These are phyloP conservation scores for Morella rubra DNA, from an alignment of 306 rosid genomes.

Conservation along the genomic window DNA sequence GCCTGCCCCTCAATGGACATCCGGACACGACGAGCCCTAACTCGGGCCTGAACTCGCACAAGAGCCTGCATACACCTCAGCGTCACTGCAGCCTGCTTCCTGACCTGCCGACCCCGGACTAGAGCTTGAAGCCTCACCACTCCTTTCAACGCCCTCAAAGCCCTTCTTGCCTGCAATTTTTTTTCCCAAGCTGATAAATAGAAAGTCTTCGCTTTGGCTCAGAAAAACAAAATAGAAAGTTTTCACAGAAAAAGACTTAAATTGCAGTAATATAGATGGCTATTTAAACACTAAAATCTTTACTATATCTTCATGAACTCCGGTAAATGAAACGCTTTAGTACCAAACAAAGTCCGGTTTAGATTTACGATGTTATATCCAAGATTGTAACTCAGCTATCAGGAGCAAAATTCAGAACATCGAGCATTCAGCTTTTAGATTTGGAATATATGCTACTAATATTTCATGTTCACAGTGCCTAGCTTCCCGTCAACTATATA, in stretches of 20 bases:
- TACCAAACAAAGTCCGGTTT: neutral
- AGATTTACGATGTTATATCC: neutral
- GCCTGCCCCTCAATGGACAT: conserved; percentile 94
- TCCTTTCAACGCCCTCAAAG: conserved; percentile 91
- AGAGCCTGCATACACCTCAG: conserved; percentile 98
- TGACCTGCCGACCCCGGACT: conserved; percentile 87
- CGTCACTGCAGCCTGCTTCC: conserved; percentile 97
- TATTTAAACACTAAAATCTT: too few species aligned
- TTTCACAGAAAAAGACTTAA: too few species aligned
- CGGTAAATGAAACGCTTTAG: too few species aligned
- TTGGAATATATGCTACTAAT: neutral
- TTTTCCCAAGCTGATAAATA: too few species aligned
- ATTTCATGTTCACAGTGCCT: neutral
- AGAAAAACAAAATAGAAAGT: too few species aligned
- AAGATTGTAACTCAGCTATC: too few species aligned
- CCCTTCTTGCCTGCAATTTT: conserved; percentile 82
- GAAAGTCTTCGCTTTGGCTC: too few species aligned
- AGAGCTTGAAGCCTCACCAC: conserved; percentile 98
- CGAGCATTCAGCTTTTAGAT: too few species aligned
- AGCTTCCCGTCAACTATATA: neutral
- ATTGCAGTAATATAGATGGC: neutral
- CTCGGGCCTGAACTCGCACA: conserved; percentile 94
- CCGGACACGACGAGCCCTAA: conserved; percentile 90
- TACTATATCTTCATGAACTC: too few species aligned
- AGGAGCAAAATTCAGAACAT: neutral